These are phyloP conservation scores for Aspergillus neoniger DNA, from an alignment of 2,329 filamentous ascomycete species.

Conservation along the genomic window DNA sequence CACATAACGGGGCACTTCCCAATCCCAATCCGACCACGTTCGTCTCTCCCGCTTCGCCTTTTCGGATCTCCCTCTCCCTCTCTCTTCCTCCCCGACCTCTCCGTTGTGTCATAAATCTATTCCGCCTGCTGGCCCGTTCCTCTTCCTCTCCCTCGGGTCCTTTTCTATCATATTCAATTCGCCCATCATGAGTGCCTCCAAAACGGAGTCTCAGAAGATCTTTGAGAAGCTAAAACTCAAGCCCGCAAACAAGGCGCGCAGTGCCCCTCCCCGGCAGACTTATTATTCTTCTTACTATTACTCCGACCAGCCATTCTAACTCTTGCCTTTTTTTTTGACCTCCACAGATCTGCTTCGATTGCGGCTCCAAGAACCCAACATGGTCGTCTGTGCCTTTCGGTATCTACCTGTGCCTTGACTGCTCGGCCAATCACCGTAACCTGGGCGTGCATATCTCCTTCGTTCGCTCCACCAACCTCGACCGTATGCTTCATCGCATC, in stretches of 20 bases:
- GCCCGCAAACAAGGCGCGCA: conserved; percentile 83
- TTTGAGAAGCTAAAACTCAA: conserved; percentile 97
- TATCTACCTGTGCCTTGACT: conserved; percentile 97
- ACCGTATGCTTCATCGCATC: conserved; percentile 67
- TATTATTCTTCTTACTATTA: conserved; percentile 2
- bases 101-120: background rate
- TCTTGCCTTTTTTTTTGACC: conserved; percentile 14
- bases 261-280: conserved; percentile 29
- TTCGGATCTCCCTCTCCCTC: conserved; percentile 23
- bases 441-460: conserved; percentile 99
- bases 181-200: conserved; percentile 69
- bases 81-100: conserved; percentile 6
- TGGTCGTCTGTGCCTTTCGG: conserved; percentile 97
- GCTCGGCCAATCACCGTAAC: conserved; percentile 94
- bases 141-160: conserved; percentile 5
- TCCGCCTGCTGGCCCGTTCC: conserved; percentile 4
- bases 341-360: conserved; percentile 91
- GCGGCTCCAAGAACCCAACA: conserved; percentile 93
- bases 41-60: conserved; percentile 33
- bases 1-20: background rate
- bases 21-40: conserved; percentile 39
- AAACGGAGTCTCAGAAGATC: conserved; percentile 93
- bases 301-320: conserved; percentile 10
- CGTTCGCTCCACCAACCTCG: conserved; percentile 95
- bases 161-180: conserved; percentile 9